These are phyloP conservation scores for Thuja plicata DNA, from an alignment of 83 land plant species.

Conservation along the genomic window DNA sequence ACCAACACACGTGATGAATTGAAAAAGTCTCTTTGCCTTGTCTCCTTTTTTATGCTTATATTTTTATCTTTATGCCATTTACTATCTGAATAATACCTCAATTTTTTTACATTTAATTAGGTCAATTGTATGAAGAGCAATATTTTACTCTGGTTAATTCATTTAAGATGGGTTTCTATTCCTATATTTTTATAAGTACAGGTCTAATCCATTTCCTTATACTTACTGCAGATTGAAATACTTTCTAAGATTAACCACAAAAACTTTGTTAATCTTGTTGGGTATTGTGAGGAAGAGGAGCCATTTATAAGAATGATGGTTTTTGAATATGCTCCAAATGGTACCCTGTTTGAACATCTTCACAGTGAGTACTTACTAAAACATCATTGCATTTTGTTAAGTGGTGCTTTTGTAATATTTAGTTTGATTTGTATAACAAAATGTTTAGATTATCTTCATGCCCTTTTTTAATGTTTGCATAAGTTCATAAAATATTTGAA, in stretches of 20 bases:
- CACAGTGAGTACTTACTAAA: slow-evolving; percentile 53
- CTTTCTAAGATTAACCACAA: slow-evolving; percentile 84
- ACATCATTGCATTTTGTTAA: neutral
- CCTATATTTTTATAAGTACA: neutral
- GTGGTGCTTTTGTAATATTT: neutral
- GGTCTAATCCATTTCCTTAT: neutral
- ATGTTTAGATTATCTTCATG: neutral
- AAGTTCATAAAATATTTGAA: neutral
- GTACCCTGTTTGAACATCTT: slow-evolving; percentile 82
- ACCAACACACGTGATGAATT: neutral
- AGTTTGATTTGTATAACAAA: neutral
- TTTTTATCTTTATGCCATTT: slow-evolving; percentile 10
- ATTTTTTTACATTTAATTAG: neutral
- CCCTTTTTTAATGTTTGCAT: neutral
- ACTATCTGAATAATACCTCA: neutral
- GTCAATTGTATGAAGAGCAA: neutral
- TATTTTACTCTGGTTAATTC: neutral
- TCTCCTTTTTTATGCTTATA: neutral
- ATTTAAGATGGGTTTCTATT: slow-evolving; percentile 11
- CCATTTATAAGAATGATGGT: slow-evolving; percentile 88
- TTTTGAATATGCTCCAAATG: slow-evolving; percentile 90
- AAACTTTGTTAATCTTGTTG: slow-evolving; percentile 88
- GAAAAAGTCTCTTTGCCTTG: neutral
- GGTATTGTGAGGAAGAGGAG: slow-evolving; percentile 83
- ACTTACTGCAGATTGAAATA: slow-evolving; percentile 47